These are phyloP conservation scores for Verbena officinalis DNA, from an alignment of 257 asterid genomes.

Conservation along the genomic window DNA sequence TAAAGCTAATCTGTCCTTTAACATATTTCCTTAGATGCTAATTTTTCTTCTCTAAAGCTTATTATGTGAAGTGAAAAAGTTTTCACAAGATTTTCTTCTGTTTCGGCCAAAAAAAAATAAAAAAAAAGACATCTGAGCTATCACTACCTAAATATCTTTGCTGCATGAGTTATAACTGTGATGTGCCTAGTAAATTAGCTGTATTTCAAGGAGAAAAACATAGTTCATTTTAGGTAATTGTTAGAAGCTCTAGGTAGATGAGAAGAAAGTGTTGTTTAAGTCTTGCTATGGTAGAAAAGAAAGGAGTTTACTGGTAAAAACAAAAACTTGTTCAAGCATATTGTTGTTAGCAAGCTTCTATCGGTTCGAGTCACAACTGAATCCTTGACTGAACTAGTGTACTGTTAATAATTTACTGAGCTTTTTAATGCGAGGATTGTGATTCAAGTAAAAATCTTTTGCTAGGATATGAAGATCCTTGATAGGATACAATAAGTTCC, in stretches of 20 bases:
- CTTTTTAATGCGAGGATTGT: neutral
- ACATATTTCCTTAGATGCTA: slow-evolving; percentile 1
- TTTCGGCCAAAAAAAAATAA: neutral
- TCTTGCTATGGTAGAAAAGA: neutral
- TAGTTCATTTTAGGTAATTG: slow-evolving; percentile 4
- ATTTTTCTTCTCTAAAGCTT: slow-evolving; percentile 6
- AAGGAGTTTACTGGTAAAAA: slow-evolving; percentile 5
- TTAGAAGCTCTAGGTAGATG: neutral
- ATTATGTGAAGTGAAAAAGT: neutral
- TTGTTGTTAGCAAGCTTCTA: neutral
- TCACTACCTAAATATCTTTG: neutral
- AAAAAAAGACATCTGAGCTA: slow-evolving; percentile 5
- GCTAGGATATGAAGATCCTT: neutral
- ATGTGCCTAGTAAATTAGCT: neutral
- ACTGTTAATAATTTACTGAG: neutral
- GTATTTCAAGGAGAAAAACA: neutral
- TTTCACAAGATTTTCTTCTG: slow-evolving; percentile 1
- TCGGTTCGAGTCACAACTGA: neutral
- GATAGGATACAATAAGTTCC: neutral
- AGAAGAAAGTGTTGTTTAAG: slow-evolving; percentile 5
- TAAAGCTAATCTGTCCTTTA: slow-evolving; percentile 42
- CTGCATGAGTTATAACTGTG: no score
- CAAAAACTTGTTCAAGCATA: neutral
- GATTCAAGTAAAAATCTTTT: neutral
- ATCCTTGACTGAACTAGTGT: neutral